Percentiles rank a stretch among this genome's conserved stretches.
Evolutionary conservation across 2,329 filamentous ascomycete genomes (phyloP).

Genomic region (Metarhizium anisopliae): DNA sequence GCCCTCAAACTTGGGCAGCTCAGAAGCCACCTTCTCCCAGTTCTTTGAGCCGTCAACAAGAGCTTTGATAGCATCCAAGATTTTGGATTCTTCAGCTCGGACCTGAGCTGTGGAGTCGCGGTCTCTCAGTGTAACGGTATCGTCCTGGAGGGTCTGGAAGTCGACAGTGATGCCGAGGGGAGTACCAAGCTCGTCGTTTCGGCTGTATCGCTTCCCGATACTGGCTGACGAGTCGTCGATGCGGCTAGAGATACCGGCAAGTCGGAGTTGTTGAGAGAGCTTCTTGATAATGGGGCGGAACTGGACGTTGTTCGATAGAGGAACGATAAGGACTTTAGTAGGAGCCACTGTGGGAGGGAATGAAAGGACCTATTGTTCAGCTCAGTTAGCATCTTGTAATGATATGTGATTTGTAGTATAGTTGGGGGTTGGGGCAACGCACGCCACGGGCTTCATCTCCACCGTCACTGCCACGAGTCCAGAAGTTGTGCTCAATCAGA

Average conservation of each 20-base stretch:
- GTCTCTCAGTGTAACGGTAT: conserved; percentile 78
- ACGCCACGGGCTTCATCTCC: conserved; percentile 73
- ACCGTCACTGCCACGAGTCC: conserved; percentile 60
- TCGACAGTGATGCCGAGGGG: conserved; percentile 91
- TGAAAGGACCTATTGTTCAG: conserved; percentile 37
- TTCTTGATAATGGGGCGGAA: conserved; percentile 71
- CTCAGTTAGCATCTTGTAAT: conserved; percentile 7
- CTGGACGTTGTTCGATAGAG: conserved; percentile 69
- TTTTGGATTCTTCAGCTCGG: conserved; percentile 70
- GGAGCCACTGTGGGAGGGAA: conserved; percentile 66
- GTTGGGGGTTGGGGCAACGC: conserved; percentile 32
- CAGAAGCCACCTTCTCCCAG: conserved; percentile 61
- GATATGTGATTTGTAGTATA: not conserved
- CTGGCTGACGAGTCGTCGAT: conserved; percentile 85
- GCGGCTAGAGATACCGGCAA: conserved; percentile 69
- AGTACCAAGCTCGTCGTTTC: conserved; percentile 93
- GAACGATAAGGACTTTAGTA: conserved; percentile 88
- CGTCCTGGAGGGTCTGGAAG: conserved; percentile 88
- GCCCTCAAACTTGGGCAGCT: conserved; percentile 76
- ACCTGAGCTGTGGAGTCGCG: conserved; percentile 89
- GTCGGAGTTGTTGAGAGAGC: conserved; percentile 68
- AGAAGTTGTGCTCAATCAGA: conserved; percentile 91
- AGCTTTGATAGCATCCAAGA: conserved; percentile 64
- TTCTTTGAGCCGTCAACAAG: conserved; percentile 39
- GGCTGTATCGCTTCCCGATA: conserved; percentile 89